Percentiles rank a stretch among this genome's conserved stretches.
These are phyloP conservation scores for Vitis vinifera DNA, from an alignment of 164 flowering plant genomes.

Conservation along the genomic window ASM3070453v1 NC_081809.1:17010001-17010500, in stretches of 20 bases:
- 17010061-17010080: too few relatives aligned
- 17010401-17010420: constrained; percentile 83
- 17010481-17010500: background rate
- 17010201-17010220: background rate
- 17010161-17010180: too few relatives aligned
- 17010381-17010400: constrained; percentile 94
- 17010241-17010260: background rate
- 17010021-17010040: too few relatives aligned
- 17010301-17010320: constrained; percentile 88
- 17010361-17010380: constrained; percentile 88
- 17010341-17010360: constrained; percentile 79
- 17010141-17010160: too few relatives aligned
- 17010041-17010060: too few relatives aligned
- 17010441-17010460: constrained; percentile 86
- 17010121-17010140: too few relatives aligned
- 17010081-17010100: too few relatives aligned
- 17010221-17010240: background rate
- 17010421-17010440: constrained; percentile 92
- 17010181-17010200: background rate
- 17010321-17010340: constrained; percentile 88
- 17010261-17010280: background rate
- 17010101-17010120: too few relatives aligned
- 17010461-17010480: background rate
- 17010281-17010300: constrained; percentile 72
- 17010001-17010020: too few relatives aligned